Evolutionary conservation across 805 yeast species (phyloP).

Genomic region (Sugiyamaella lignohabitans): DNA sequence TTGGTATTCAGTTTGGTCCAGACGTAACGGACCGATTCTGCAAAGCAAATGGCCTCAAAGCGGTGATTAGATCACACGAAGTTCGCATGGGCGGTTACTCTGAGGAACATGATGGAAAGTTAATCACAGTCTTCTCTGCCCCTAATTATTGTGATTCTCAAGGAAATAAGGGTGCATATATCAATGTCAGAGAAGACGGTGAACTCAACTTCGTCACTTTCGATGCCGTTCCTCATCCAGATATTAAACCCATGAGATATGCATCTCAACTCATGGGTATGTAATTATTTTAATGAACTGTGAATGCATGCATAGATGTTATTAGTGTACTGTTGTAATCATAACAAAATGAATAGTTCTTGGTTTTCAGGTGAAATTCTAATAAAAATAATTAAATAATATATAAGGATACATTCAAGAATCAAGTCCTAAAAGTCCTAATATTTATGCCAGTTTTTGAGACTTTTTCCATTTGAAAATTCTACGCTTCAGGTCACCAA

Average conservation of each 20-base stretch:
- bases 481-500: constrained; percentile 75
- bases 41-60: constrained; percentile 60
- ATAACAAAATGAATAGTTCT: too few relatives aligned
- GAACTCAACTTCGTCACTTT: constrained; percentile 54
- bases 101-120: constrained; percentile 75
- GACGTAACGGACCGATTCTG: constrained; percentile 82
- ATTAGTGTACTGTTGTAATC: too few relatives aligned
- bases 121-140: constrained; percentile 94
- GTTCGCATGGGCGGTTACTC: constrained; percentile 89
- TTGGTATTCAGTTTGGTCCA: constrained; percentile 95
- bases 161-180: constrained; percentile 85
- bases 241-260: constrained; percentile 92
- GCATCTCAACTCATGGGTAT: constrained; percentile 35
- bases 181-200: constrained; percentile 55
- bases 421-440: too few relatives aligned
- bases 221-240: constrained; percentile 83
- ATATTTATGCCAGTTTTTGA: constrained; percentile 9
- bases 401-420: too few relatives aligned
- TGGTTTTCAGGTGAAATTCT: too few relatives aligned
- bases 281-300: background rate
- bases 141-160: constrained; percentile 95
- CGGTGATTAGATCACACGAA: constrained; percentile 89
- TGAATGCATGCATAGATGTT: too few relatives aligned
- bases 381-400: too few relatives aligned
- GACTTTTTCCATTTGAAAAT: constrained; percentile 60